Evolutionary conservation across 331 rosid species (phyloP), one percentile per base, ranked within the genome.

Genomic region (Cydonia oblonga): DNA sequence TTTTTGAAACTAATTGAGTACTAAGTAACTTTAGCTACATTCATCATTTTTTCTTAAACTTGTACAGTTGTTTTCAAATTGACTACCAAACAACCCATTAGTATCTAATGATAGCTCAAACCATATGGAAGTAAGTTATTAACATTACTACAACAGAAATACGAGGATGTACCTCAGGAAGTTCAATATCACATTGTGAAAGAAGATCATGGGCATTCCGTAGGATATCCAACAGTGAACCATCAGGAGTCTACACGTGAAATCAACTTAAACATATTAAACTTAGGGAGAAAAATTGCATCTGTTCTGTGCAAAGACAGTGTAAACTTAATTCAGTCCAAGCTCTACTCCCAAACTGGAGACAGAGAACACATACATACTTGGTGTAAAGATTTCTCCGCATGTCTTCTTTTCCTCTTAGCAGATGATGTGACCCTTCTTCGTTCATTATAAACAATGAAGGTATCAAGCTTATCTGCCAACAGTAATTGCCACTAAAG

Each of bases 381-480:
- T 96, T 95, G 99, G 84, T 80, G 96, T 73, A 95, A 79, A 70
- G 90, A 84, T 79, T 86, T 88, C 82, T 86, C 81, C 40, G 82
- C 85, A 38, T 72, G 84, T 76, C 78, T 86, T 84, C 90, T 86
- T 84, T 81, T 87, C 84, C 77, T 89, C 87, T 95, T 95, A 53
- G 99, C 90, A 26, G 99, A 95, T 73, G 99, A 95, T 24, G 99
- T 95, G 73, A 95, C 96, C 82, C 89, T 86, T 79, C 89, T 95
- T 73, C 97, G 84, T 83, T 89, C 87, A 78, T 95, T 91, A 81
- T 87, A 89, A 69, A 91, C 93, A 81, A 91, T 88, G 81, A 78
- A 95, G 4, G 97, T 87, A 72, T 91, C 97, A 35, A 95, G 88
- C 77, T 7, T 4, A 28, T 91, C 99, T 91, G 93, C 84, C 51